phyloP scores from a whole-genome alignment of 2,329 filamentous ascomycete species.

The Penicillium thymicola region DNA sequence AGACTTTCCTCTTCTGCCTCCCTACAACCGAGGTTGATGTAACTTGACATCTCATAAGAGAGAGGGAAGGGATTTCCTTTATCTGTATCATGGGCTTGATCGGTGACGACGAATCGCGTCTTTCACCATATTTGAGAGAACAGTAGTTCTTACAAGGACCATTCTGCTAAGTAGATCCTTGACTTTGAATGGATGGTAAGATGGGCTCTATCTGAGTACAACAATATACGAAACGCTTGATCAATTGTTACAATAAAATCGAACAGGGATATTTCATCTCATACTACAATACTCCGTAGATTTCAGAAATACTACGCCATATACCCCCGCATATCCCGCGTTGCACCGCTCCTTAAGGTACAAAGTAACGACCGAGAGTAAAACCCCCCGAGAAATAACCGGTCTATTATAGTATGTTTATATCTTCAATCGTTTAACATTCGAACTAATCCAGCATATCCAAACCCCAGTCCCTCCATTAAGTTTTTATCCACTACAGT shows the following conservation, averaged over 20 bases:
- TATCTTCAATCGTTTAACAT: neutral
- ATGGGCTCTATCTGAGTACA: too few relatives aligned
- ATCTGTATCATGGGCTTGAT: too few relatives aligned
- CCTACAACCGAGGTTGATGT: too few relatives aligned
- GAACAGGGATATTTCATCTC: neutral
- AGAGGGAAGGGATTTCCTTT: too few relatives aligned
- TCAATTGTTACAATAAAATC: neutral
- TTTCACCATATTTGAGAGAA: too few relatives aligned
- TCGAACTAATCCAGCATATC: neutral
- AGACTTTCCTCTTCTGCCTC: too few relatives aligned
- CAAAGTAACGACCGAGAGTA: neutral
- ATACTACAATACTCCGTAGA: neutral
- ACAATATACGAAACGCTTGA: too few relatives aligned
- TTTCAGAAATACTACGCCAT: neutral
- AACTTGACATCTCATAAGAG: too few relatives aligned
- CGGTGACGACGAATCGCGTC: too few relatives aligned
- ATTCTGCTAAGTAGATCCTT: too few relatives aligned
- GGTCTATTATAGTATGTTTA: neutral
- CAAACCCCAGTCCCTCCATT: neutral
- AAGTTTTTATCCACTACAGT: neutral
- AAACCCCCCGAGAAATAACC: neutral
- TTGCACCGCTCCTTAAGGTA: neutral
- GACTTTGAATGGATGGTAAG: too few relatives aligned
- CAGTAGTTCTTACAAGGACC: too few relatives aligned
- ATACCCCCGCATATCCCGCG: neutral